Percentiles rank a stretch among this genome's conserved stretches.
phyloP scores from a whole-genome alignment of 139 green algal species.

The Tetraselmis striata region DNA sequence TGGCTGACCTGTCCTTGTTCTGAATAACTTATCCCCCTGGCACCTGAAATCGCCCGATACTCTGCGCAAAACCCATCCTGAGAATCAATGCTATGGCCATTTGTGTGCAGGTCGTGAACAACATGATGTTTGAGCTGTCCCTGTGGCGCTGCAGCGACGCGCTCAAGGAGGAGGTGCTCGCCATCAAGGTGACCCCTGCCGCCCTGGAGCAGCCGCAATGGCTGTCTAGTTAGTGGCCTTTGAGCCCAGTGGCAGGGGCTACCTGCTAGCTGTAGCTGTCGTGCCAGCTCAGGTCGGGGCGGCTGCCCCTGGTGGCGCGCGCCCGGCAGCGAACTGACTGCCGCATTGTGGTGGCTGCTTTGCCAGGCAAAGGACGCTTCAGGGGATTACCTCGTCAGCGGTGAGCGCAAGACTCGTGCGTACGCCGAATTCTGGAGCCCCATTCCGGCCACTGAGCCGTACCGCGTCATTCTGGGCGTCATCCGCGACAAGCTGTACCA shows the following conservation, averaged over 20 bases:
- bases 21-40: too few relatives aligned
- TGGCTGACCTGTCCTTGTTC: too few relatives aligned
- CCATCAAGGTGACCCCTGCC: background rate
- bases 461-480: constrained; percentile 81
- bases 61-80: constrained; percentile 2
- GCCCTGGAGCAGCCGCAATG: too few relatives aligned
- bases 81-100: constrained; percentile 30
- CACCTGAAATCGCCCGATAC: too few relatives aligned
- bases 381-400: background rate
- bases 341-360: too few relatives aligned
- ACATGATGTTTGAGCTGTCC: constrained; percentile 88
- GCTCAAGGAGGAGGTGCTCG: constrained; percentile 37
- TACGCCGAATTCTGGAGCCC: constrained; percentile 56
- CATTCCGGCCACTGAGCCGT: constrained; percentile 76
- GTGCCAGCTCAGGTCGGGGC: too few relatives aligned
- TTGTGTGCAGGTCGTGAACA: constrained; percentile 57
- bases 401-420: constrained; percentile 73
- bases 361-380: background rate
- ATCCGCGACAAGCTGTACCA: constrained; percentile 74
- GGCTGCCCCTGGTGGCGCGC: too few relatives aligned
- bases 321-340: too few relatives aligned
- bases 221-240: too few relatives aligned
- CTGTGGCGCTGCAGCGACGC: constrained; percentile 80
- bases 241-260: too few relatives aligned
- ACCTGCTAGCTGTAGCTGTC: too few relatives aligned